Percentiles rank a stretch among this genome's conserved stretches.
These are phyloP conservation scores for Calycina herbarum DNA, from an alignment of 2,329 filamentous ascomycete species.

Conservation along the genomic window DNA sequence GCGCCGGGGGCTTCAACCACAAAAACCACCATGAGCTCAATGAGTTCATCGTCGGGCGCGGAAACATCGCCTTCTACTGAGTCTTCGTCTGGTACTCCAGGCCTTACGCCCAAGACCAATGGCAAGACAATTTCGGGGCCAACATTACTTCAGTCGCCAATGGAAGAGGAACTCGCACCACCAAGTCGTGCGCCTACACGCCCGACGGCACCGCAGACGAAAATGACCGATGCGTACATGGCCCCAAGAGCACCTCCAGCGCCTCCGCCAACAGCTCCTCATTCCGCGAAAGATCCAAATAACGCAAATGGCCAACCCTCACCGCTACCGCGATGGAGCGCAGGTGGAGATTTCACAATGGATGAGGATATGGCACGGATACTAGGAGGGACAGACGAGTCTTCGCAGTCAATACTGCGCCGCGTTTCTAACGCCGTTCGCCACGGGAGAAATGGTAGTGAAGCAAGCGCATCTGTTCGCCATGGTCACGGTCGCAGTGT, in stretches of 20 bases:
- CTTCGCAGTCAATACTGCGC: constrained; percentile 76
- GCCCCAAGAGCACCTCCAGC: constrained; percentile 38
- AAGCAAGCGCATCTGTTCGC: constrained; percentile 48
- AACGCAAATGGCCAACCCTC: constrained; percentile 40
- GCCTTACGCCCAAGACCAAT: constrained; percentile 35
- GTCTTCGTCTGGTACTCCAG: constrained; percentile 36
- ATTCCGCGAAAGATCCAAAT: constrained; percentile 49
- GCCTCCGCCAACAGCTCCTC: constrained; percentile 27
- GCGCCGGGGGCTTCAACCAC: constrained; percentile 19
- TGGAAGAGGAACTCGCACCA: constrained; percentile 30
- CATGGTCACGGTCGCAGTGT: constrained; percentile 61
- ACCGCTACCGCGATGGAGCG: constrained; percentile 72
- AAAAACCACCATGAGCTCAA: constrained; percentile 29
- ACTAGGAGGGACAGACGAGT: constrained; percentile 69
- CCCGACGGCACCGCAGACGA: constrained; percentile 44
- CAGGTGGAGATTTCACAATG: constrained; percentile 85
- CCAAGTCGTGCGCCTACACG: constrained; percentile 35
- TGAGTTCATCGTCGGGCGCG: constrained; percentile 34
- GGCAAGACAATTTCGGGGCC: constrained; percentile 37
- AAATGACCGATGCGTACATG: constrained; percentile 39
- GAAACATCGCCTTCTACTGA: constrained; percentile 37
- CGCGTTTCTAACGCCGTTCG: constrained; percentile 92
- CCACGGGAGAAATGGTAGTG: constrained; percentile 86
- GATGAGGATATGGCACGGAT: constrained; percentile 95
- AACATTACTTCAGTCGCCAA: constrained; percentile 27